Evolutionary conservation across 352 stramenopile genomes (phyloP).

Genomic region (Phytophthora tentaculata): DNA sequence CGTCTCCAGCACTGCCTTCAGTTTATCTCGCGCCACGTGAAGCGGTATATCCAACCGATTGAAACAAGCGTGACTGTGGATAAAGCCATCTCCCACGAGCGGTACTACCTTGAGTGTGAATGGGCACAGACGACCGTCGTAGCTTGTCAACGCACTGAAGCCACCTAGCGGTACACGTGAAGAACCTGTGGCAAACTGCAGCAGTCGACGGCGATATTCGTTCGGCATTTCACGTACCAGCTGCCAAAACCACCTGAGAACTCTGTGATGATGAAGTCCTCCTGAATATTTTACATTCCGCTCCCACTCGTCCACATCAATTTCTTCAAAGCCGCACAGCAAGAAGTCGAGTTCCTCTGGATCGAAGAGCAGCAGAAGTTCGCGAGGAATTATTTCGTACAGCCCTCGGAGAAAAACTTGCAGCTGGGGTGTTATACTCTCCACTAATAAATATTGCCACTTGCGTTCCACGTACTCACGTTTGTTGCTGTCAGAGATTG

Average conservation of each 20-base stretch:
- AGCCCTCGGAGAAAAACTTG: constrained; percentile 90
- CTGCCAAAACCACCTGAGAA: background rate
- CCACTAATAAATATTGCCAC: constrained; percentile 92
- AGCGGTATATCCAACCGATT: constrained; percentile 93
- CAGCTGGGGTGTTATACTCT: constrained; percentile 84
- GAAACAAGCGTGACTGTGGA: constrained; percentile 69
- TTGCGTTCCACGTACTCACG: constrained; percentile 88
- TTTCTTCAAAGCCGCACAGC: background rate
- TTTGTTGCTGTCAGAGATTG: constrained; percentile 84
- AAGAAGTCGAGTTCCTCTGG: background rate
- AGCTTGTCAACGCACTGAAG: constrained; percentile 53
- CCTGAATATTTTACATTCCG: background rate
- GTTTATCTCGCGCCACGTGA: constrained; percentile 87
- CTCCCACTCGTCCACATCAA: background rate
- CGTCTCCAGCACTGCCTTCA: constrained; percentile 24
- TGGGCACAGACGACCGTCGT: constrained; percentile 54
- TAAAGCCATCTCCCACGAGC: constrained; percentile 41
- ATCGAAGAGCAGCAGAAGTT: background rate
- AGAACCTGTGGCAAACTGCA: constrained; percentile 65
- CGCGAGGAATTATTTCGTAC: constrained; percentile 93
- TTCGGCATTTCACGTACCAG: constrained; percentile 65
- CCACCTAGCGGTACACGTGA: constrained; percentile 56
- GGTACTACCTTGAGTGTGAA: constrained; percentile 52
- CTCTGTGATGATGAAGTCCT: background rate
- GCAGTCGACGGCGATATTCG: constrained; percentile 48